Base-by-base conservation (phyloP, 768 basidiomycete genomes). In the Mycena chlorophos region DNA sequence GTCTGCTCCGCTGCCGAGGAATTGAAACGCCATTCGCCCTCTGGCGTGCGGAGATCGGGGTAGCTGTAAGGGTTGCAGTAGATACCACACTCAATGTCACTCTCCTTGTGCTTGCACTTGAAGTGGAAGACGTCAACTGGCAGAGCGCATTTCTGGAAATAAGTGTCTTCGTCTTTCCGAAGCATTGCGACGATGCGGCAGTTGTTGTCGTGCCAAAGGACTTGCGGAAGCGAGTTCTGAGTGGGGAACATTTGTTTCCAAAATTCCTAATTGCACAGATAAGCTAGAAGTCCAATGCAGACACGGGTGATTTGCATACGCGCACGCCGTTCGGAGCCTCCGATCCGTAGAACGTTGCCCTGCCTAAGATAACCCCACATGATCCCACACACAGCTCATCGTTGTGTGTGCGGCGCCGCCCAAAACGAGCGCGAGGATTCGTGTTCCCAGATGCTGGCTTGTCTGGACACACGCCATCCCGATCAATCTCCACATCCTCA, bases 71-170 rank as follows among this genome's bases (percentile, higher is more conserved):
- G 69, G 31, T 69, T 69, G 52, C 71, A 72, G 40, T 65, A 39
- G 1, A 39, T n/a, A 23, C 63, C 61, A 37, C 71, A 72, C 17
- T 62, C 49, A 1, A 30, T 45, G 51, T 69, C 65, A n/a, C 30
- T 56, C 19, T 63, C 61, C 40, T 67, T 69, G 48, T 73, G 71
- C 49, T 73, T 75, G 48, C 50, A 61, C 42, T 70, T 69, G 56
- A 70, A 70, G 51, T 75, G 72, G 34, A 72, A 75, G 3, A 74
- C 69, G 55, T 75, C 70, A 3, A 75, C 71, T 8, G 70, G 63
- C 6, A 74, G 64, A 0, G 56, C 63, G 47, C 57, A 52, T 25
- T 54, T 3, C 1, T 62, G 53, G 34, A 71, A 71, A 49, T 61
- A 66, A 26, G 29, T 12, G 27, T 60, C 61, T 5, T 55, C 37